These are phyloP conservation scores for Jatropha curcas DNA, from an alignment of 345 rosid genomes.

Conservation along the genomic window DNA sequence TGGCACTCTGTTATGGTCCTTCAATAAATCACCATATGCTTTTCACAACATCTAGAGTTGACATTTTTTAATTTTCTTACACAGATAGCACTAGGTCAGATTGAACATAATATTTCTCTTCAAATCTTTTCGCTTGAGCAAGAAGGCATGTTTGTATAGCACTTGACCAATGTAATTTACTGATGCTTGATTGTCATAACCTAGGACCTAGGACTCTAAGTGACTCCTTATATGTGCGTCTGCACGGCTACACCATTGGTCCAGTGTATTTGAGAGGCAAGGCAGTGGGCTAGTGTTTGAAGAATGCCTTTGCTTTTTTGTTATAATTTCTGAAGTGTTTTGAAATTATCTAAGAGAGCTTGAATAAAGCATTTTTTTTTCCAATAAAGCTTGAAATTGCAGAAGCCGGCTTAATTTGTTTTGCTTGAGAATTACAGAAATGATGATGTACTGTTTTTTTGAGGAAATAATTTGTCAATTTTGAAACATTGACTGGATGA, in stretches of 20 bases:
- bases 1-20: too few relatives aligned
- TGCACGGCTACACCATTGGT: neutral
- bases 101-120: neutral
- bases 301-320: neutral
- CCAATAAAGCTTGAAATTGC: neutral
- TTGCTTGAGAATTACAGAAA: neutral
- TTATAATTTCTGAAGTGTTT: neutral
- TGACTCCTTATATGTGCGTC: neutral
- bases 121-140: too few relatives aligned
- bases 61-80: neutral
- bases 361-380: neutral
- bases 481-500: neutral
- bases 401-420: neutral
- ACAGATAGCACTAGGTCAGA: neutral
- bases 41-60: neutral
- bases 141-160: neutral
- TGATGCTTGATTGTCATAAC: conserved; percentile 3
- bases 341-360: neutral
- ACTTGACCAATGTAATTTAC: neutral
- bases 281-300: neutral
- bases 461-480: neutral
- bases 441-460: neutral
- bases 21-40: neutral
- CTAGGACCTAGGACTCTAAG: neutral
- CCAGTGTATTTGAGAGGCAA: neutral